Evolutionary conservation across 805 yeast species (phyloP), one percentile per base, ranked within the genome.

Genomic region (Hermanozyma aechmeae): DNA sequence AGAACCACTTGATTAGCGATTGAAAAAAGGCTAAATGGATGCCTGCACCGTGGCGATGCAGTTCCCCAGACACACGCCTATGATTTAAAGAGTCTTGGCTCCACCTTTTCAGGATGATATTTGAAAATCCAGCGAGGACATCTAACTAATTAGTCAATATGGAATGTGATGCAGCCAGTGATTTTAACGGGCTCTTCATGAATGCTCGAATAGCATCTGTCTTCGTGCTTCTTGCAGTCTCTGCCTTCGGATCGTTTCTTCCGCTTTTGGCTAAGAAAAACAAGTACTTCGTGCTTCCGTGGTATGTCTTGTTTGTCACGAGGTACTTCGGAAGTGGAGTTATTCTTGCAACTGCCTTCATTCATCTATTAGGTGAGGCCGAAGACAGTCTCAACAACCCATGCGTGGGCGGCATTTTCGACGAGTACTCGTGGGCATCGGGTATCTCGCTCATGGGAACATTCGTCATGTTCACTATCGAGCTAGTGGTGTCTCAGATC

Each of bases 281-380:
- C 27, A 42, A 37, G 13, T 38, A 30, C 19, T 35, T 54, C n/a
- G 34, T 35, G 11, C 28, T 54, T 9, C 61, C 60, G 1, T 14
- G 31, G 4, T 42, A 47, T 40, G 34, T 44, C n/a, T 49, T 54
- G 27, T 54, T 53, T 25, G 34, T 49, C 24, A 42, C 52, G 17
- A 34, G 48, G 26, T 53, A 50, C 39, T 36, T 56, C 22, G 62
- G 62, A 8, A 47, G 53, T 19, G 62, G 62, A 2, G 61, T 56
- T 16, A 56, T 56, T 29, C 42, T 55, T 4, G 58, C 59, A 8
- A 56, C 62, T 6, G 61, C 56, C 11, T 56, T 50, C 28, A 48
- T 56, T 20, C 62, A 56, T 29, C 41, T 56, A 21, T 37, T 56
- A 24, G 59, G 58, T 2, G 61, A 56, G 25, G 49, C 58, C 2